These are phyloP conservation scores for Galeopsis tetrahit DNA, from an alignment of 257 asterid genomes.

Conservation along the genomic window DNA sequence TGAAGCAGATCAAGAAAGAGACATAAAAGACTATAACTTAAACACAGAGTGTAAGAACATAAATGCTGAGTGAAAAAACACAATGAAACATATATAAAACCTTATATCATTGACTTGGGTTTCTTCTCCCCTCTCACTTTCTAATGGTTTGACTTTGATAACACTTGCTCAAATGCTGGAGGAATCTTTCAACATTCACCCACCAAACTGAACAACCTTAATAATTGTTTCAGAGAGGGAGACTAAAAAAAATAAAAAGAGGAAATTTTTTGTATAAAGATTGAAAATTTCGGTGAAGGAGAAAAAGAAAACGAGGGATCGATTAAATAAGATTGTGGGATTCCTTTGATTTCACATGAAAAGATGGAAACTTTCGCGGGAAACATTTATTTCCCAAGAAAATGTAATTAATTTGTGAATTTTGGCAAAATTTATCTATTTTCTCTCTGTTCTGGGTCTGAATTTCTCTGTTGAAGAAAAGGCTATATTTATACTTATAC, in stretches of 20 bases:
- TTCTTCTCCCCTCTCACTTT: conserved; percentile 36
- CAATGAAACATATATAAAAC: conserved; percentile 20
- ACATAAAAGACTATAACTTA: background rate
- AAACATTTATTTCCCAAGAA: conserved; percentile 23
- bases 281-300: background rate
- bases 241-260: conserved; percentile 2
- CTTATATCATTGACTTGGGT: conserved; percentile 49
- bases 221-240: background rate
- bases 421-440: background rate
- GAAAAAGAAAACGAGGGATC: background rate
- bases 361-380: conserved; percentile 43
- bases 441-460: background rate
- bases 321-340: conserved; percentile 1
- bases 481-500: background rate
- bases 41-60: background rate
- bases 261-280: background rate
- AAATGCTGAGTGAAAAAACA: background rate
- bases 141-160: conserved; percentile 31
- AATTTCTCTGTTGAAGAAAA: background rate
- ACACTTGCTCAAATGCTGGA: conserved; percentile 33
- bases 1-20: conserved; percentile 29
- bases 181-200: conserved; percentile 38
- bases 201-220: conserved; percentile 4
- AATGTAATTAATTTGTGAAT: conserved; percentile 2
- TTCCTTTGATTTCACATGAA: conserved; percentile 33